These are phyloP conservation scores for Vinca minor DNA, from an alignment of 257 asterid species.

Conservation along the genomic window DNA sequence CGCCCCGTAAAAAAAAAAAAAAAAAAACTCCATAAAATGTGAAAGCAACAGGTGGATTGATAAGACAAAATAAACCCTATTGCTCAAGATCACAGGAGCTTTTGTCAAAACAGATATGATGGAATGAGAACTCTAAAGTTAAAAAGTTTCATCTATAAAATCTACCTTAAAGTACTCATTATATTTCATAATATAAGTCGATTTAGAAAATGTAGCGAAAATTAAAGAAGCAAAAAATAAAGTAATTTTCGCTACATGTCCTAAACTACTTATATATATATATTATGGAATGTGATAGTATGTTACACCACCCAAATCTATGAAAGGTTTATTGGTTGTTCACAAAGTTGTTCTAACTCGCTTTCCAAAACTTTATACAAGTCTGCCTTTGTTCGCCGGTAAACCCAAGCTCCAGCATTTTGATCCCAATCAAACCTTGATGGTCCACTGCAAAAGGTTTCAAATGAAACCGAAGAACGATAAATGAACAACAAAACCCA, in stretches of 20 bases:
- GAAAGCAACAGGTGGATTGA: background rate
- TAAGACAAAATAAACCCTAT: background rate
- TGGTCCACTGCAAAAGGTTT: constrained; percentile 63
- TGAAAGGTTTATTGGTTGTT: constrained; percentile 41
- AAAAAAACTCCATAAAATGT: background rate
- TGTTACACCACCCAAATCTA: constrained; percentile 5
- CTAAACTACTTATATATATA: no score
- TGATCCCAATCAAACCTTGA: constrained; percentile 88
- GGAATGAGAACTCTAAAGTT: background rate
- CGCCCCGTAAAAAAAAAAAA: no score
- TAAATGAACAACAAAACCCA: background rate
- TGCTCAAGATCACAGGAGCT: background rate
- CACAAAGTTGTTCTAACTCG: constrained; percentile 67
- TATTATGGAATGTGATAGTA: no score
- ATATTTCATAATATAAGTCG: no score
- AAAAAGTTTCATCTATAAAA: no score
- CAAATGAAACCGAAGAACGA: background rate
- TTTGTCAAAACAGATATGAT: background rate
- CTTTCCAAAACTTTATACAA: constrained; percentile 43
- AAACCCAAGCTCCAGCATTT: constrained; percentile 55
- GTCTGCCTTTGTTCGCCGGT: constrained; percentile 52
- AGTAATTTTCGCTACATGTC: no score
- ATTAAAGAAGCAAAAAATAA: no score
- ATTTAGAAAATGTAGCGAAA: no score
- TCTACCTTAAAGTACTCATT: no score